Percentiles rank a stretch among this genome's conserved stretches.
Conservation (phyloP, 495 filamentous ascomycete genomes). For the Neurospora hispaniola region DNA sequence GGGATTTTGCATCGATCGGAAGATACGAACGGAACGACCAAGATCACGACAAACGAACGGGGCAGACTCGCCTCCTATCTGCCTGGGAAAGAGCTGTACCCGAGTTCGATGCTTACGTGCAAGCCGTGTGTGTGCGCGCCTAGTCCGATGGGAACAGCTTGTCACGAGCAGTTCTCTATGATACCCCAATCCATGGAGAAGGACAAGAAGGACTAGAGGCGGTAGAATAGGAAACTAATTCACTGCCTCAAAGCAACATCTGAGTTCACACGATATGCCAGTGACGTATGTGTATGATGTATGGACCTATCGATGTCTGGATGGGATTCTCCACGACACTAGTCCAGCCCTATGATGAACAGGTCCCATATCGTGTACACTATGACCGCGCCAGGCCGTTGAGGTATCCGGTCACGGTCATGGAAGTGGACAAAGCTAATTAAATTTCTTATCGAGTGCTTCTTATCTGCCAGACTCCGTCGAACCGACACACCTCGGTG, state of each 20-base stretch:
- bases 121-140: not conserved
- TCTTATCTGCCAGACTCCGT: not conserved
- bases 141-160: not conserved
- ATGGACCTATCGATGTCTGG: not conserved
- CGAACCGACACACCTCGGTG: not conserved
- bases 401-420: not conserved
- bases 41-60: not conserved
- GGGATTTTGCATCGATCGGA: slow-evolving; percentile 13
- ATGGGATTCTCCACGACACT: not conserved
- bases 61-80: not conserved
- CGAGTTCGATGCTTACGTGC: not conserved
- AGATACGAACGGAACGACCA: not conserved
- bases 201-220: not conserved
- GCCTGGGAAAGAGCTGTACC: not conserved
- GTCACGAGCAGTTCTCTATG: not conserved
- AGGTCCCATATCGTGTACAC: not conserved
- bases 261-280: not conserved
- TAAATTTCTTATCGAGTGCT: not conserved
- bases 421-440: not conserved
- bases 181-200: not conserved
- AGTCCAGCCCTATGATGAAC: not conserved
- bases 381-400: not conserved
- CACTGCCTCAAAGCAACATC: not conserved
- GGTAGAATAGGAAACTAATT: not conserved
- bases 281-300: not conserved